phyloP scores from a whole-genome alignment of 139 green algal species.

The Chlorella sp. region DNA sequence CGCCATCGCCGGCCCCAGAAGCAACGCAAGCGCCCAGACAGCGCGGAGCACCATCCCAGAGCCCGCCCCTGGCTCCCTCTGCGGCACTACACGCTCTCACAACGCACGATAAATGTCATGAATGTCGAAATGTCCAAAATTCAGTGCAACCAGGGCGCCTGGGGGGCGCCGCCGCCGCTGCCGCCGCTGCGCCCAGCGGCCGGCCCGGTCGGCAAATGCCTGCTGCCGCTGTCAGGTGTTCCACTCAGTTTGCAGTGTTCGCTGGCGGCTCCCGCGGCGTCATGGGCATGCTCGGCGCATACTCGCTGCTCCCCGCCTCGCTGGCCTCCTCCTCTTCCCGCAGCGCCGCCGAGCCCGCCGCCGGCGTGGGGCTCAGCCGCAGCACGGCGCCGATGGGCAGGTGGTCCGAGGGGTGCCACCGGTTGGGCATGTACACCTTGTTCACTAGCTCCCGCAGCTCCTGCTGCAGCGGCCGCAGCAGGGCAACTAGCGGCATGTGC shows the following conservation, averaged over 20 bases:
- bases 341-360: neutral
- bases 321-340: neutral
- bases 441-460: conserved; percentile 34
- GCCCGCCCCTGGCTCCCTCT: too few relatives aligned
- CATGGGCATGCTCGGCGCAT: too few relatives aligned
- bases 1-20: neutral
- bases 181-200: neutral
- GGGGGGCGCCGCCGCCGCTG: neutral
- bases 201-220: neutral
- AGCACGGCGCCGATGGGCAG: conserved; percentile 62
- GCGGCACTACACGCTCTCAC: too few relatives aligned
- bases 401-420: conserved; percentile 59
- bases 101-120: neutral
- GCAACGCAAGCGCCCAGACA: neutral
- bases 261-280: too few relatives aligned
- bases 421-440: conserved; percentile 53
- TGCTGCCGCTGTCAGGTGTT: neutral
- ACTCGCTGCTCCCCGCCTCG: neutral
- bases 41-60: too few relatives aligned
- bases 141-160: neutral
- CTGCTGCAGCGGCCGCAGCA: conserved; percentile 38
- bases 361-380: neutral
- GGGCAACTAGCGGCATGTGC: conserved; percentile 13
- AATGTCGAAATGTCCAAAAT: neutral
- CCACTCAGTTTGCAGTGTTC: too few relatives aligned